A percentile compares a stretch with the other conserved stretches of the same genome.
Conservation (phyloP, 1,284 basidiomycete species). For the Ceratobasidium sp. region DNA sequence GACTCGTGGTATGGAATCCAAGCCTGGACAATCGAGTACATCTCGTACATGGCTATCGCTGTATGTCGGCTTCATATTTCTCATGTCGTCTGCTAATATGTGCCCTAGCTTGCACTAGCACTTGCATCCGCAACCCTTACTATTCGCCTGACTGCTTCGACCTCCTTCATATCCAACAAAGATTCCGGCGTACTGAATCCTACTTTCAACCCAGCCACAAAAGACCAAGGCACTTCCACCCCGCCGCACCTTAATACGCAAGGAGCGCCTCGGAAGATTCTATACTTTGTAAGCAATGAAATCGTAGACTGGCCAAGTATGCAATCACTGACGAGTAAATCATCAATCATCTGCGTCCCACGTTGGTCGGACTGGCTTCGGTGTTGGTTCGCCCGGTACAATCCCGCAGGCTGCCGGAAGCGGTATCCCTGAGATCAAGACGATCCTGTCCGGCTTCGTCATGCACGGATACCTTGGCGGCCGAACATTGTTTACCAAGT, state of each 20-base stretch:
- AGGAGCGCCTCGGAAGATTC: constrained; percentile 65
- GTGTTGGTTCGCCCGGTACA: too few relatives aligned
- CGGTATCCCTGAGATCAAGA: constrained; percentile 97
- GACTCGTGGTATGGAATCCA: constrained; percentile 50
- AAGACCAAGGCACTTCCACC: constrained; percentile 48
- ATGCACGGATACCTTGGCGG: constrained; percentile 97
- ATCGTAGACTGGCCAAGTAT: constrained; percentile 45
- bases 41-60: constrained; percentile 79
- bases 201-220: constrained; percentile 54
- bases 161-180: constrained; percentile 86
- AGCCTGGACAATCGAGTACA: constrained; percentile 69
- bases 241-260: constrained; percentile 53
- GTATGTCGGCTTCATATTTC: constrained; percentile 61
- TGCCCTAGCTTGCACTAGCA: constrained; percentile 72
- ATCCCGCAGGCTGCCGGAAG: constrained; percentile 83
- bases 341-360: too few relatives aligned
- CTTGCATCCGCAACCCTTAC: constrained; percentile 81
- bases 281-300: constrained; percentile 89
- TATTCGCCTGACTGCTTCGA: constrained; percentile 86
- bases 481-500: constrained; percentile 91
- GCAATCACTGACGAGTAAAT: constrained; percentile 11
- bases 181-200: constrained; percentile 79
- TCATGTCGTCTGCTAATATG: neutral
- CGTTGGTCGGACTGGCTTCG: too few relatives aligned
- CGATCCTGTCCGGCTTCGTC: constrained; percentile 95